Conservation (phyloP, 1,139 yeast species). For the Pneumocystis carinii region DNA sequence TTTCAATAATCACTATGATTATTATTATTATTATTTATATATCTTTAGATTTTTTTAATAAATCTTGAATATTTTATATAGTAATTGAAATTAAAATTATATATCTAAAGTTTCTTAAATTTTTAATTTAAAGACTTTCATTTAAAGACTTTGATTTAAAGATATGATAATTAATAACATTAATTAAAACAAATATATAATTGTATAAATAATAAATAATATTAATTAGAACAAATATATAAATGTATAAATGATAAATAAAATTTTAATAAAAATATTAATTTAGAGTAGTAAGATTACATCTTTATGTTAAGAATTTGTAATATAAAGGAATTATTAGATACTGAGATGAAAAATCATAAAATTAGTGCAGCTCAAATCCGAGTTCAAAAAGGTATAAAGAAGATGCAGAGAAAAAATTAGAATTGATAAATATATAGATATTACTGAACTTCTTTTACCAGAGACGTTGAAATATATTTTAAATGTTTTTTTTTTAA, state of each 20-base stretch:
- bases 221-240: too few species aligned
- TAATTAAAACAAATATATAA: too few species aligned
- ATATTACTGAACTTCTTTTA: neutral
- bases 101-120: too few species aligned
- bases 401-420: neutral
- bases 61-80: too few species aligned
- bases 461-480: slow-evolving; percentile 32
- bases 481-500: slow-evolving; percentile 50
- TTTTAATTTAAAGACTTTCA: too few species aligned
- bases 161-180: too few species aligned
- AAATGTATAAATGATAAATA: neutral
- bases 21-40: too few species aligned
- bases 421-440: neutral
- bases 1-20: too few species aligned
- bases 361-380: slow-evolving; percentile 33
- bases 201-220: neutral
- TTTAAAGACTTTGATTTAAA: too few species aligned
- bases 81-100: too few species aligned
- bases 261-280: slow-evolving; percentile 18
- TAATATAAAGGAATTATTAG: slow-evolving; percentile 19
- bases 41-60: too few species aligned
- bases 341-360: slow-evolving; percentile 26
- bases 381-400: slow-evolving; percentile 27
- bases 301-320: slow-evolving; percentile 19
- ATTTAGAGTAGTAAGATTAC: slow-evolving; percentile 30